phyloP scores from a whole-genome alignment of 176 grass and related monocot species.

The Hsuehochloa calcarea region DNA sequence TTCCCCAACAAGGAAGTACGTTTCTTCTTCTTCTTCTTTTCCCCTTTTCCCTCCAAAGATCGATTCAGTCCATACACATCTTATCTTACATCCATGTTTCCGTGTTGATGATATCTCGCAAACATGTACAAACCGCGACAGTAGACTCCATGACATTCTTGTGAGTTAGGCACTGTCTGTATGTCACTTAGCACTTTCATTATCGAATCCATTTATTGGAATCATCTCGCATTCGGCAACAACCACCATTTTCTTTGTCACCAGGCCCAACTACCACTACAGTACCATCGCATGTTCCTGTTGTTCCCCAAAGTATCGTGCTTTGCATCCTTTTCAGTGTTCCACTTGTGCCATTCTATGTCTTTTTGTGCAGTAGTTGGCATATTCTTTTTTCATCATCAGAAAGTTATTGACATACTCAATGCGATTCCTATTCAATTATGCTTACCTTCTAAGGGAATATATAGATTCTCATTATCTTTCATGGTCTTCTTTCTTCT shows the following conservation, averaged over 20 bases:
- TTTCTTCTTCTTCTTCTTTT: neutral
- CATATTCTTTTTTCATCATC: neutral
- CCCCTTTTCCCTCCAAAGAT: neutral
- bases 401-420: neutral
- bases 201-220: neutral
- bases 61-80: neutral
- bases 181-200: too few species aligned
- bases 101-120: neutral
- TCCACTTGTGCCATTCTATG: neutral
- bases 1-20: slow-evolving; percentile 86
- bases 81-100: neutral
- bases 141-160: too few species aligned
- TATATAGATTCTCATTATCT: neutral
- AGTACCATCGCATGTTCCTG: neutral
- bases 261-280: neutral
- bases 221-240: neutral
- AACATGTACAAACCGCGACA: neutral
- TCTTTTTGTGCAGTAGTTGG: neutral
- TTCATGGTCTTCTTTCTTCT: neutral
- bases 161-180: neutral
- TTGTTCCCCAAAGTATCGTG: neutral
- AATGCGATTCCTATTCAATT: neutral
- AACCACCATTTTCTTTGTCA: neutral
- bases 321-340: neutral
- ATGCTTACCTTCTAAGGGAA: neutral